Conservation (phyloP, 2,329 filamentous ascomycete genomes). For the Diaporthe citrichinensis region DNA sequence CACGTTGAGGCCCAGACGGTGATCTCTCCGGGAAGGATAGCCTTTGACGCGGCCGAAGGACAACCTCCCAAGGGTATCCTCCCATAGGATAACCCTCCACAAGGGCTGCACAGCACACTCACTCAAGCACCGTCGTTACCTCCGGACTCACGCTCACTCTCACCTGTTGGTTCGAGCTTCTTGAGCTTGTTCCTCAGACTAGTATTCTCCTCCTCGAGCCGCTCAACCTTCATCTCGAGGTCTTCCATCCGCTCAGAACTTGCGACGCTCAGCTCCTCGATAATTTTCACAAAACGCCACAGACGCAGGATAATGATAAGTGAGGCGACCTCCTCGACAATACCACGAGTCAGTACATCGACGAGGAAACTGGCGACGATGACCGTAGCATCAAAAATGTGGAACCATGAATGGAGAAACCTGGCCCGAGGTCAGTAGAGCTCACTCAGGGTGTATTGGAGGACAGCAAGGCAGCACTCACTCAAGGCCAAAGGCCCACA, state of each 20-base stretch:
- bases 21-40: background rate
- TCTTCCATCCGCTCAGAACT: slow-evolving; percentile 74
- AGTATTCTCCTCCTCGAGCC: slow-evolving; percentile 64
- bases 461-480: slow-evolving; percentile 53
- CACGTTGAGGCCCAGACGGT: background rate
- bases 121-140: background rate
- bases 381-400: slow-evolving; percentile 74
- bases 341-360: slow-evolving; percentile 72
- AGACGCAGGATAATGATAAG: slow-evolving; percentile 77
- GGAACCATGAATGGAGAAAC: slow-evolving; percentile 72
- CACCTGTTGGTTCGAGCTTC: background rate
- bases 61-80: too few relatives aligned
- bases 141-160: background rate
- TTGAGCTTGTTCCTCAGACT: slow-evolving; percentile 48
- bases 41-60: too few relatives aligned
- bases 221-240: slow-evolving; percentile 65
- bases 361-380: slow-evolving; percentile 74
- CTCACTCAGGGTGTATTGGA: background rate
- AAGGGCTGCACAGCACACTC: background rate
- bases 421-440: slow-evolving; percentile 50
- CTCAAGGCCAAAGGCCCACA: slow-evolving; percentile 74
- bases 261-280: slow-evolving; percentile 76
- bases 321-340: slow-evolving; percentile 74
- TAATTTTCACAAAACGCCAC: slow-evolving; percentile 79
- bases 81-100: too few relatives aligned